These are phyloP conservation scores for Marasmius oreades DNA, from an alignment of 1,284 basidiomycete species.

Conservation along the genomic window DNA sequence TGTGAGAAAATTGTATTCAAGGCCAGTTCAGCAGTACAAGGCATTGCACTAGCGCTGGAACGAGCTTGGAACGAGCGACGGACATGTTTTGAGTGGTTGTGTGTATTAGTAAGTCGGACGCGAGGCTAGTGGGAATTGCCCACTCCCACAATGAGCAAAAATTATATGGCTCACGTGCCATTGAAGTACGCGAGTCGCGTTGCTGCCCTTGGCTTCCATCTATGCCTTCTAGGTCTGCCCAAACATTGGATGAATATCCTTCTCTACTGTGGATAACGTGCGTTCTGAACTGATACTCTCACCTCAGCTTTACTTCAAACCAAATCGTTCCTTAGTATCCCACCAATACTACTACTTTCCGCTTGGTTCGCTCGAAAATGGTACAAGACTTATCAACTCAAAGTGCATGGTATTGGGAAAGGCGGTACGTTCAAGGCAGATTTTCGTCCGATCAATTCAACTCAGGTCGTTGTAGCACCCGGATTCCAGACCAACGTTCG, in stretches of 20 bases:
- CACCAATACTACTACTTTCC: constrained; percentile 37
- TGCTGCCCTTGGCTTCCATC: too few relatives aligned
- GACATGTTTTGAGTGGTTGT: too few relatives aligned
- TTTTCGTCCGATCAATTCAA: not conserved
- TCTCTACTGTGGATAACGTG: constrained; percentile 40
- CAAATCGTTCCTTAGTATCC: constrained; percentile 30
- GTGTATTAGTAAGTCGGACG: too few relatives aligned
- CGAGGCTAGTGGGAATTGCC: not conserved
- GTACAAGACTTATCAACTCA: constrained; percentile 41
- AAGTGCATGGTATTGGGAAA: constrained; percentile 46
- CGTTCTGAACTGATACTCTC: constrained; percentile 13
- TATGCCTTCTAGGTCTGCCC: constrained; percentile 5
- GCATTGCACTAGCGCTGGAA: too few relatives aligned
- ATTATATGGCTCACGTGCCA: too few relatives aligned
- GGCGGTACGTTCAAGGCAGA: constrained; percentile 34
- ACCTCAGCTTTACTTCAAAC: not conserved
- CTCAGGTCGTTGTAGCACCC: constrained; percentile 31
- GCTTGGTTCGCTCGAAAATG: constrained; percentile 43
- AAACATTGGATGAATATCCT: constrained; percentile 28
- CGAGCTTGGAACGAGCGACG: too few relatives aligned
- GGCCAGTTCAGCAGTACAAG: too few relatives aligned
- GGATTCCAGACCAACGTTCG: constrained; percentile 50
- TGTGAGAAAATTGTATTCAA: too few relatives aligned
- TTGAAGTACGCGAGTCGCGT: too few relatives aligned
- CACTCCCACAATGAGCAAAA: too few relatives aligned